These are phyloP conservation scores for Logfia minima DNA, from an alignment of 129 eudicot species.

Conservation along the genomic window DNA sequence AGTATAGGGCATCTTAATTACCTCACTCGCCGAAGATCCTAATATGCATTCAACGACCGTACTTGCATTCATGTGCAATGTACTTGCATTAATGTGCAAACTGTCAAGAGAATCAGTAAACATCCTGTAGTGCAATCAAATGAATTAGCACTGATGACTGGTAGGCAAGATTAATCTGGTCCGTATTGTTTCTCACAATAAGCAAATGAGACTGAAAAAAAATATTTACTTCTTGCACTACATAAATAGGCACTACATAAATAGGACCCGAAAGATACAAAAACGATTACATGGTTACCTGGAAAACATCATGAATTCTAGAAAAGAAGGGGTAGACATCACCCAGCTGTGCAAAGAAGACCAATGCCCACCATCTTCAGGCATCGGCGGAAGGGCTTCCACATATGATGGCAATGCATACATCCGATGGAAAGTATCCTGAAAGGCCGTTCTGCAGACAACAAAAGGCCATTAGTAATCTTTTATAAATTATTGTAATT, in stretches of 20 bases:
- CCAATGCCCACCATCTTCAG: constrained; percentile 95
- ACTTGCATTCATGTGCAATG: constrained; percentile 53
- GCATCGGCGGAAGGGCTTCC: constrained; percentile 99
- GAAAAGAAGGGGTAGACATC: constrained; percentile 91
- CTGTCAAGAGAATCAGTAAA: constrained; percentile 83
- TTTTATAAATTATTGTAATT: neutral
- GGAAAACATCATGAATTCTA: constrained; percentile 91
- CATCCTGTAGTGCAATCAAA: constrained; percentile 50
- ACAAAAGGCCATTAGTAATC: constrained; percentile 1
- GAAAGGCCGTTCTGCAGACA: constrained; percentile 67
- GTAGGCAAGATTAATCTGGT: constrained; percentile 2
- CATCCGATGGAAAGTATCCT: constrained; percentile 79
- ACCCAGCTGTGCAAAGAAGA: constrained; percentile 94
- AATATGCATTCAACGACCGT: constrained; percentile 46
- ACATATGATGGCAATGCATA: constrained; percentile 71
- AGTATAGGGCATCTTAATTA: constrained; percentile 20
- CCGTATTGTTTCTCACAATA: neutral
- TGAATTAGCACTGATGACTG: constrained; percentile 1
- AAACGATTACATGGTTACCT: constrained; percentile 46
- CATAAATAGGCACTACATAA: neutral
- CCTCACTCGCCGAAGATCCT: constrained; percentile 71
- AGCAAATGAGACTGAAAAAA: neutral
- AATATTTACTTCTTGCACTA: constrained; percentile 10
- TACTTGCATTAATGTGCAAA: constrained; percentile 53
- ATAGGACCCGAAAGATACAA: neutral